Evolutionary conservation across 768 basidiomycete species (phyloP).

Genomic region (Xerocomellus dryophilus): DNA sequence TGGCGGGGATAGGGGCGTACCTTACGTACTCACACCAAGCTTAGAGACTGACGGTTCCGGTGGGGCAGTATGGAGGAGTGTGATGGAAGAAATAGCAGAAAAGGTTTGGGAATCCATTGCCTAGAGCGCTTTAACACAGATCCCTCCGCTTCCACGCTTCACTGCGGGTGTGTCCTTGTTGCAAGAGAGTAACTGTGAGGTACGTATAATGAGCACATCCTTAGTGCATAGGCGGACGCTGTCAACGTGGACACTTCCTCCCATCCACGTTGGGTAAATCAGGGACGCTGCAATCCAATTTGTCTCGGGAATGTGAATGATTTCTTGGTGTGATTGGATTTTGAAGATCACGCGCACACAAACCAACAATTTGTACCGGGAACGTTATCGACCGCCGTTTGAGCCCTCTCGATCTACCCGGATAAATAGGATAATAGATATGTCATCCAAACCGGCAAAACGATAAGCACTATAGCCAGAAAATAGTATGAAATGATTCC

Average conservation of each 20-base stretch:
- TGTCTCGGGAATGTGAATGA: neutral
- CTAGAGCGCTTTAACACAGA: neutral
- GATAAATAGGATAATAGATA: neutral
- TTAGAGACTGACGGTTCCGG: slow-evolving; percentile 23
- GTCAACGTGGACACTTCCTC: neutral
- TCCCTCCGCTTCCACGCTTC: neutral
- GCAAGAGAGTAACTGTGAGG: neutral
- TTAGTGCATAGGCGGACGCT: neutral
- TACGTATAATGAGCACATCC: neutral
- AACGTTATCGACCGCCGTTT: too few species aligned
- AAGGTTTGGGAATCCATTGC: slow-evolving; percentile 30
- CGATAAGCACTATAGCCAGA: neutral
- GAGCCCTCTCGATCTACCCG: too few species aligned
- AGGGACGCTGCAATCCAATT: too few species aligned
- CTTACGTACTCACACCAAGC: slow-evolving; percentile 39
- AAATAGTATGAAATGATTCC: neutral
- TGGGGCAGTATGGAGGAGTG: slow-evolving; percentile 31
- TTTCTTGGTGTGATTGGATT: neutral
- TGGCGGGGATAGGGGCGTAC: slow-evolving; percentile 67
- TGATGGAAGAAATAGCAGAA: slow-evolving; percentile 30
- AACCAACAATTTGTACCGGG: too few species aligned
- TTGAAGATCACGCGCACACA: too few species aligned
- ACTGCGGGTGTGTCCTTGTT: neutral
- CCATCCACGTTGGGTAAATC: neutral
- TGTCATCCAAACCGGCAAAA: neutral